A percentile compares a stretch with the other conserved stretches of the same genome.
Evolutionary conservation across 2,329 filamentous ascomycete species (phyloP).

Genomic region (Hirsutella thompsonii): DNA sequence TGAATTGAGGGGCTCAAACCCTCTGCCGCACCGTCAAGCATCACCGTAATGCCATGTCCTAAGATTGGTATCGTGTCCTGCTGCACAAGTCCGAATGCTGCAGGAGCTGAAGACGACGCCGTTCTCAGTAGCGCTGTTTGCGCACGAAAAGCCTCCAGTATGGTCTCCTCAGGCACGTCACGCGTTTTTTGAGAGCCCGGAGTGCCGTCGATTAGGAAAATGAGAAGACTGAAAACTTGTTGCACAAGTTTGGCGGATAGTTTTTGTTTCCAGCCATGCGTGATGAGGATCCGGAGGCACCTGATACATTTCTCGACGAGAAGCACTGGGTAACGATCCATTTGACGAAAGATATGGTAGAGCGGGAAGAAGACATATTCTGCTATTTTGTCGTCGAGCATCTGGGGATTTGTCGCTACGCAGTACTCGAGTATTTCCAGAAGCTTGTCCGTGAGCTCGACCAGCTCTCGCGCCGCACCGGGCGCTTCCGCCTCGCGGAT

Average conservation of each 20-base stretch:
- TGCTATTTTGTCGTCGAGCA: slow-evolving; percentile 68
- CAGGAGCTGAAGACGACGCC: slow-evolving; percentile 35
- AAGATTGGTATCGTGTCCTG: slow-evolving; percentile 59
- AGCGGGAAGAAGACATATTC: slow-evolving; percentile 95
- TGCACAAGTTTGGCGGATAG: slow-evolving; percentile 63
- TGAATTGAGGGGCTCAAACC: slow-evolving; percentile 57
- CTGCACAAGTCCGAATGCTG: slow-evolving; percentile 36
- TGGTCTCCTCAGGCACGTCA: slow-evolving; percentile 58
- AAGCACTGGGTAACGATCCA: slow-evolving; percentile 56
- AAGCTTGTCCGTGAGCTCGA: slow-evolving; percentile 31
- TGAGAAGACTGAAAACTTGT: slow-evolving; percentile 75
- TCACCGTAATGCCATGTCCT: slow-evolving; percentile 68
- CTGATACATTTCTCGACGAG: slow-evolving; percentile 65
- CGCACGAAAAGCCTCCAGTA: slow-evolving; percentile 56
- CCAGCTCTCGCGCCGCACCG: slow-evolving; percentile 28
- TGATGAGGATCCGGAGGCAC: slow-evolving; percentile 61
- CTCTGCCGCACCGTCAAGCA: slow-evolving; percentile 60
- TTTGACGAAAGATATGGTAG: slow-evolving; percentile 70
- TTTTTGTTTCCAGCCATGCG: slow-evolving; percentile 63
- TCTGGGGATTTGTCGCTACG: slow-evolving; percentile 26
- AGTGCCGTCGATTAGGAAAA: slow-evolving; percentile 65
- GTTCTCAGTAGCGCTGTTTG: slow-evolving; percentile 53
- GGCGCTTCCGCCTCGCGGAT: slow-evolving; percentile 32
- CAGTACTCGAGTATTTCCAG: slow-evolving; percentile 32
- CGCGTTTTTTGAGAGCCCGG: slow-evolving; percentile 36